A percentile compares a stretch with the other conserved stretches of the same genome.
Conservation (phyloP, 306 rosid genomes). For the Trichosanthes truncata region DNA sequence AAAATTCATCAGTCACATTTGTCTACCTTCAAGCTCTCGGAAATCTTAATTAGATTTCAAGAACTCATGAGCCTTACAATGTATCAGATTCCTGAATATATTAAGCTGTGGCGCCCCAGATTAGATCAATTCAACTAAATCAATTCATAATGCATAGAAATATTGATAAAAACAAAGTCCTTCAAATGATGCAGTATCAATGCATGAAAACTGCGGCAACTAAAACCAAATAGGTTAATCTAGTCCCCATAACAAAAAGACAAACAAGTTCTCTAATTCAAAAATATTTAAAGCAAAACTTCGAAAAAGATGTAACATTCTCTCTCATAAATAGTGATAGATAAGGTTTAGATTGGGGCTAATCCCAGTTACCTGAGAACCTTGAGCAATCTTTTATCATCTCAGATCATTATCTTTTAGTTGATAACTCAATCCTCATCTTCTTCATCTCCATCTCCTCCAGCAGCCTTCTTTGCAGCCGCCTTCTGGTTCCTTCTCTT, state of each 20-base stretch:
- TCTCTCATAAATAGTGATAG: background rate
- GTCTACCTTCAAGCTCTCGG: no score
- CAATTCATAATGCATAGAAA: background rate
- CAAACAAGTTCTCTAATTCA: background rate
- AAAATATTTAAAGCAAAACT: background rate
- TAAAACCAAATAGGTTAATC: background rate
- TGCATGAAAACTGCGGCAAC: background rate
- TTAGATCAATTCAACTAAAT: background rate
- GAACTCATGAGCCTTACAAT: background rate
- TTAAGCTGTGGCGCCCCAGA: background rate
- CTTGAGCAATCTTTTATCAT: no score
- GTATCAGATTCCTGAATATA: background rate
- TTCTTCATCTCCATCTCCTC: slow-evolving; percentile 6
- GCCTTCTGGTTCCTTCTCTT: slow-evolving; percentile 4
- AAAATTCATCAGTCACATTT: no score
- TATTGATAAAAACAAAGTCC: background rate
- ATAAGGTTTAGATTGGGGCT: background rate
- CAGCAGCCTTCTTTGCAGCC: background rate
- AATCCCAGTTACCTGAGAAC: background rate
- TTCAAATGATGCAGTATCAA: background rate
- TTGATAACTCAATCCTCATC: background rate
- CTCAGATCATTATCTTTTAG: background rate
- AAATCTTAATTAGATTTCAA: background rate
- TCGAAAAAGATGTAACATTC: background rate
- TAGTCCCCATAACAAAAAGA: background rate